Evolutionary conservation across 495 filamentous ascomycete genomes (phyloP).

Genomic region (Aspergillus diversus): DNA sequence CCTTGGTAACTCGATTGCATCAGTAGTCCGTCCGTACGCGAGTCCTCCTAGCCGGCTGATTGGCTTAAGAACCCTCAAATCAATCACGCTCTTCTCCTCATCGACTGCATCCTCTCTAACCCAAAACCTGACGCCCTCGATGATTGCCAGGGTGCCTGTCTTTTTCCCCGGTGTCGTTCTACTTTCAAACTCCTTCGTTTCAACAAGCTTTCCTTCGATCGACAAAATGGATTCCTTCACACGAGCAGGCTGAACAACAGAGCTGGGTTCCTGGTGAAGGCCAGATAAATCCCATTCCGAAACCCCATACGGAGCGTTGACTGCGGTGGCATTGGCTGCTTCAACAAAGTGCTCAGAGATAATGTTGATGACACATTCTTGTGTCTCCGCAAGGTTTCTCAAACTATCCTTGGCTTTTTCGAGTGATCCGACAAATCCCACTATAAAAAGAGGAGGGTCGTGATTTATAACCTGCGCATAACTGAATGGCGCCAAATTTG

Average conservation of each 20-base stretch:
- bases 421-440: slow-evolving; percentile 64
- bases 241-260: slow-evolving; percentile 68
- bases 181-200: slow-evolving; percentile 76
- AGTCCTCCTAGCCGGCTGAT: slow-evolving; percentile 83
- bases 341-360: slow-evolving; percentile 84
- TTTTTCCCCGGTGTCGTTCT: slow-evolving; percentile 67
- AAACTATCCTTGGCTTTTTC: slow-evolving; percentile 75
- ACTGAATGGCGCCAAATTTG: slow-evolving; percentile 85
- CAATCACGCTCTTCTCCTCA: slow-evolving; percentile 70
- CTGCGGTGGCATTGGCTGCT: slow-evolving; percentile 77
- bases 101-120: slow-evolving; percentile 87
- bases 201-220: slow-evolving; percentile 77
- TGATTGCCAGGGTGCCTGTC: slow-evolving; percentile 70
- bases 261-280: slow-evolving; percentile 69
- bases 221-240: slow-evolving; percentile 82
- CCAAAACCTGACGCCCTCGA: slow-evolving; percentile 90
- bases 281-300: slow-evolving; percentile 84
- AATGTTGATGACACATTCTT: slow-evolving; percentile 84
- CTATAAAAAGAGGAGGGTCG: slow-evolving; percentile 86
- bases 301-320: slow-evolving; percentile 78
- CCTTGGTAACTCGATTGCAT: slow-evolving; percentile 76
- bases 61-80: slow-evolving; percentile 72
- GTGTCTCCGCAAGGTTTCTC: slow-evolving; percentile 67
- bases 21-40: slow-evolving; percentile 70
- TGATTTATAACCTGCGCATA: slow-evolving; percentile 84